Evolutionary conservation across 129 eudicot species (phyloP).

Genomic region (Scalesia atractyloides): DNA sequence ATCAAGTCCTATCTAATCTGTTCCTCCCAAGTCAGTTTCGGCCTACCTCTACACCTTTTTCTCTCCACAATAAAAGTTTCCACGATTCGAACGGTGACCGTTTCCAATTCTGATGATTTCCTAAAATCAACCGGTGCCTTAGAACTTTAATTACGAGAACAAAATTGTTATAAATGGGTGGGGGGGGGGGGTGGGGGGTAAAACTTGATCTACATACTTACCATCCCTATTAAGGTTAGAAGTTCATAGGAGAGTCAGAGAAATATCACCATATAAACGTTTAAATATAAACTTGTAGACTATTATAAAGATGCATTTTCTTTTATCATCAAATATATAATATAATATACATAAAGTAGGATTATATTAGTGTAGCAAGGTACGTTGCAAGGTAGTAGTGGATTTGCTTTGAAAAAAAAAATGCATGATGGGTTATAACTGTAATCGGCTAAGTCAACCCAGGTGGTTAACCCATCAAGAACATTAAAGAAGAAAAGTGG

Average conservation of each 20-base stretch:
- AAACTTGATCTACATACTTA: no score
- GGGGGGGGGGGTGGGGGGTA: no score
- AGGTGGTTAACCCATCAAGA: slow-evolving; percentile 45
- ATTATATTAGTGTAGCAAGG: neutral
- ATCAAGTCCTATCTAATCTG: no score
- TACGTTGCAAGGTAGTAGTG: slow-evolving; percentile 27
- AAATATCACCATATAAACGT: neutral
- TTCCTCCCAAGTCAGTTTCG: no score
- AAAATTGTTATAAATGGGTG: no score
- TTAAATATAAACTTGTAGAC: neutral
- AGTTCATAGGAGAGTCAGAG: neutral
- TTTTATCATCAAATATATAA: neutral
- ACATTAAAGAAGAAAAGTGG: slow-evolving; percentile 35
- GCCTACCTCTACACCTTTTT: no score
- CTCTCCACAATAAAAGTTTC: no score
- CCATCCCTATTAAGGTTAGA: no score
- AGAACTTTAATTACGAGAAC: no score
- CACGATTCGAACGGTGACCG: no score
- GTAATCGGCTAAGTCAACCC: slow-evolving; percentile 38
- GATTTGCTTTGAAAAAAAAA: slow-evolving; percentile 23
- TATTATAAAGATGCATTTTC: neutral
- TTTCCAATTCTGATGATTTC: no score
- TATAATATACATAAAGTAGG: neutral
- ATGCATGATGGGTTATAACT: slow-evolving; percentile 40
- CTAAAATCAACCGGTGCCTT: no score